Conservation (phyloP, 495 filamentous ascomycete species). For the Neurospora terricola region DNA sequence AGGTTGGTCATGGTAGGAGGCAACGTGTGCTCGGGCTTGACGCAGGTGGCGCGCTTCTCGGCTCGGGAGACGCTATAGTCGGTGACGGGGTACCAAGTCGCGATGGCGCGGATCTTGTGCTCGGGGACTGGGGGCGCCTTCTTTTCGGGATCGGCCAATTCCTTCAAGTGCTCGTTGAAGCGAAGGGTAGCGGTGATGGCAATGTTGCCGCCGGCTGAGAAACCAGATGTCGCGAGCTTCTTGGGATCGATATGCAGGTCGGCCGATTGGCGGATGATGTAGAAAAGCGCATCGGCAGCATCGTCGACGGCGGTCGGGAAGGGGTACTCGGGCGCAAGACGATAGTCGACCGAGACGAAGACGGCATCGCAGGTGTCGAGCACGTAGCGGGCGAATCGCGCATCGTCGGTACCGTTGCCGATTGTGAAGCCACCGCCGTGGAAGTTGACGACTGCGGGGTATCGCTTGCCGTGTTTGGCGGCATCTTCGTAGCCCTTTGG, state of each 20-base stretch:
- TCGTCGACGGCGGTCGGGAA: conserved; percentile 74
- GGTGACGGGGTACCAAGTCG: conserved; percentile 75
- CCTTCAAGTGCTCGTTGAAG: conserved; percentile 33
- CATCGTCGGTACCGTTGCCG: conserved; percentile 60
- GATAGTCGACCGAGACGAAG: conserved; percentile 64
- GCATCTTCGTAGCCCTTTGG: conserved; percentile 51
- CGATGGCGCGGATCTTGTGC: conserved; percentile 30
- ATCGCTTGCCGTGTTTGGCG: conserved; percentile 42
- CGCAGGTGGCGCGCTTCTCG: conserved; percentile 52
- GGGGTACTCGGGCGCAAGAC: conserved; percentile 66
- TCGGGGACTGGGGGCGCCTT: conserved; percentile 11
- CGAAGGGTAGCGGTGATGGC: conserved; percentile 70
- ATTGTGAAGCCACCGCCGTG: conserved; percentile 74
- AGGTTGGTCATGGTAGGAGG: conserved; percentile 66
- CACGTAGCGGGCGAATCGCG: conserved; percentile 51
- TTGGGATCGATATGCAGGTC: conserved; percentile 35
- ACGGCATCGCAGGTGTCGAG: conserved; percentile 43
- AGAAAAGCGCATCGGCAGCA: conserved; percentile 58
- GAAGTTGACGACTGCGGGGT: conserved; percentile 62
- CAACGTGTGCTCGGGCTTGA: conserved; percentile 61
- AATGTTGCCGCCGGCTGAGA: conserved; percentile 83
- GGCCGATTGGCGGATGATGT: conserved; percentile 48
- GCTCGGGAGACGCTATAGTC: conserved; percentile 72
- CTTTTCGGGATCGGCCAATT: neutral
- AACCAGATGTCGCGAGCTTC: conserved; percentile 64